Conservation (phyloP, 1,284 basidiomycete genomes). For the Thelephora terrestris region DNA sequence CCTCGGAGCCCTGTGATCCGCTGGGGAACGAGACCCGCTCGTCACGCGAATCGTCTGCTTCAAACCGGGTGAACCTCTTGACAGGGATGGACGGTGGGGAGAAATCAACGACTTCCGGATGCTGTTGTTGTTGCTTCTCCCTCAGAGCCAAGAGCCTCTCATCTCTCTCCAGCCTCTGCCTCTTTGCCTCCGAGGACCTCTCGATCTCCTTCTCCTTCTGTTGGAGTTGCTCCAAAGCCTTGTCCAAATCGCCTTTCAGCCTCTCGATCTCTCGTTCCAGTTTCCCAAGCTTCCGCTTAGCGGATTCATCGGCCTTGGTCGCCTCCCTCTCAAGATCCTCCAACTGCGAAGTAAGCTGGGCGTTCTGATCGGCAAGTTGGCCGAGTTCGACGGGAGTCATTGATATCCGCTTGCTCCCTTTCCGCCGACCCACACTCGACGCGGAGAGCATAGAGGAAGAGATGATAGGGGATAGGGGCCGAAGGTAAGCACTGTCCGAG, state of each 20-base stretch:
- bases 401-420: conserved; percentile 32
- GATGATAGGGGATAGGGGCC: conserved; percentile 18
- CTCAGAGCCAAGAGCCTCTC: conserved; percentile 37
- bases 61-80: neutral
- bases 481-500: conserved; percentile 3
- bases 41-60: neutral
- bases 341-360: conserved; percentile 64
- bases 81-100: conserved; percentile 34
- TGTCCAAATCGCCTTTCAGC: conserved; percentile 64
- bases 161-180: conserved; percentile 46
- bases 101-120: conserved; percentile 35
- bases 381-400: conserved; percentile 62
- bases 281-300: conserved; percentile 55
- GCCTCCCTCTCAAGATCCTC: conserved; percentile 68
- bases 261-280: conserved; percentile 69
- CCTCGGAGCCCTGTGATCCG: conserved; percentile 25
- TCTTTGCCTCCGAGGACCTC: conserved; percentile 17
- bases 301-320: conserved; percentile 50
- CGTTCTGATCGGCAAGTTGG: conserved; percentile 69
- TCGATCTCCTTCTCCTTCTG: conserved; percentile 36
- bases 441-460: conserved; percentile 30
- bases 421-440: neutral
- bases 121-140: conserved; percentile 25
- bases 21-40: neutral
- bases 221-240: conserved; percentile 61